Evolutionary conservation across 495 filamentous ascomycete genomes (phyloP), one percentile per base, ranked within the genome.

Genomic region (Parathielavia hyrcaniae): DNA sequence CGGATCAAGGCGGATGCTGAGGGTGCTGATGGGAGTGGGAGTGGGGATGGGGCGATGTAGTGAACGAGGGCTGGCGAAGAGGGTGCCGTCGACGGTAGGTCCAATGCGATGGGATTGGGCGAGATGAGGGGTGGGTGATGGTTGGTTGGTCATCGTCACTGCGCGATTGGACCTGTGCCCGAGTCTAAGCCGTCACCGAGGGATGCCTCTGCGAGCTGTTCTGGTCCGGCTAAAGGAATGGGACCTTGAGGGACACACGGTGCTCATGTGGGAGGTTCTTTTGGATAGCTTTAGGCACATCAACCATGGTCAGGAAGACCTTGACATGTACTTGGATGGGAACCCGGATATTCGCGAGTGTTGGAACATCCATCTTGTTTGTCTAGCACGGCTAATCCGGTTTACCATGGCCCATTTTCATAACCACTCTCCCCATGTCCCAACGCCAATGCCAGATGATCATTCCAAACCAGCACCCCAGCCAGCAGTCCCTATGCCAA

Each of bases 1-100:
- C 60, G 74, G 52, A 69, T 73, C 30, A 59, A 43, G 35, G 38
- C 47, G 22, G 20, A 13, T 13, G 45, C 3, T 39, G 50, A 36
- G 35, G 26, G 12, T 22, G 39, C 8, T 22, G 48, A 1, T 38
- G 48, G 10, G 5, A 26, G n/a, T 8, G 30, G 50, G 20, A 14
- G 16, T 1, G 11, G 14, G 19, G 32, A 17, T 1, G 14, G 13
- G n/a, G 19, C 5, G 20, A 41, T 14, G 22, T 26, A 43, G 50
- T 9, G 3, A 19, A 36, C n/a, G n/a, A n/a, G n/a, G n/a, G n/a
- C n/a, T n/a, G n/a, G n/a, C n/a, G n/a, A n/a, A n/a, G n/a, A n/a
- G n/a, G n/a, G n/a, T n/a, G 46, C 13, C 23, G 46, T 7, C 20
- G 22, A 8, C 22, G 7, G 44, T 10, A 5, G 19, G 22, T 23